A percentile compares a stretch with the other conserved stretches of the same genome.
Evolutionary conservation across 768 basidiomycete species (phyloP).

Genomic region (Cystobasidium onofrii): DNA sequence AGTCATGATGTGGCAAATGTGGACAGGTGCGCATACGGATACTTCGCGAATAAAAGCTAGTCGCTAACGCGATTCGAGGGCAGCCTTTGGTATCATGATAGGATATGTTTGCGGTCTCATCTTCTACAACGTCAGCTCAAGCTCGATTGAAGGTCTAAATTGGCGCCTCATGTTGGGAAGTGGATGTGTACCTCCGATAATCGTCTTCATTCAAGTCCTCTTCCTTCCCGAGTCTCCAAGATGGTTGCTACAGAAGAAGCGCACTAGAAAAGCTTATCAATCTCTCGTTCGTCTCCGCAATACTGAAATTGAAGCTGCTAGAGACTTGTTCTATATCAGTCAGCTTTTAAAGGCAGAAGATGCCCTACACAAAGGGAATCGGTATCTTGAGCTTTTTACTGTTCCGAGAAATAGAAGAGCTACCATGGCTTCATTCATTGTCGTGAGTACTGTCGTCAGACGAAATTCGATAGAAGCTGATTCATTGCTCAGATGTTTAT

Average conservation of each 20-base stretch:
- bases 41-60: neutral
- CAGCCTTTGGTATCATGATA: slow-evolving; percentile 17
- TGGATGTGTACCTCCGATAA: slow-evolving; percentile 46
- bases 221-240: slow-evolving; percentile 49
- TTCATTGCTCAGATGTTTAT: slow-evolving; percentile 20
- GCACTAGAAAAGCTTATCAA: slow-evolving; percentile 45
- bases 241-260: slow-evolving; percentile 44
- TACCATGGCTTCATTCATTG: slow-evolving; percentile 23
- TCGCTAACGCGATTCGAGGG: neutral
- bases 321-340: slow-evolving; percentile 49
- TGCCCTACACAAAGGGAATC: slow-evolving; percentile 39
- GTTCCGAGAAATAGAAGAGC: slow-evolving; percentile 44
- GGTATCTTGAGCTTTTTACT: slow-evolving; percentile 46
- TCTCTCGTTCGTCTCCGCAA: slow-evolving; percentile 46
- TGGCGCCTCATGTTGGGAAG: slow-evolving; percentile 42
- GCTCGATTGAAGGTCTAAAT: slow-evolving; percentile 20
- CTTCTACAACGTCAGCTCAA: slow-evolving; percentile 27
- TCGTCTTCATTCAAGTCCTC: slow-evolving; percentile 42
- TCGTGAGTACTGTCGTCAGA: slow-evolving; percentile 5
- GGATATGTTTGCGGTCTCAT: slow-evolving; percentile 17
- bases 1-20: slow-evolving; percentile 74
- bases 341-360: slow-evolving; percentile 25
- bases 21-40: slow-evolving; percentile 34
- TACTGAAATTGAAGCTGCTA: slow-evolving; percentile 47
- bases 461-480: no score